A percentile compares a stretch with the other conserved stretches of the same genome.
Evolutionary conservation across 1,284 basidiomycete species (phyloP).

Genomic region (Cystobasidium slooffiae): DNA sequence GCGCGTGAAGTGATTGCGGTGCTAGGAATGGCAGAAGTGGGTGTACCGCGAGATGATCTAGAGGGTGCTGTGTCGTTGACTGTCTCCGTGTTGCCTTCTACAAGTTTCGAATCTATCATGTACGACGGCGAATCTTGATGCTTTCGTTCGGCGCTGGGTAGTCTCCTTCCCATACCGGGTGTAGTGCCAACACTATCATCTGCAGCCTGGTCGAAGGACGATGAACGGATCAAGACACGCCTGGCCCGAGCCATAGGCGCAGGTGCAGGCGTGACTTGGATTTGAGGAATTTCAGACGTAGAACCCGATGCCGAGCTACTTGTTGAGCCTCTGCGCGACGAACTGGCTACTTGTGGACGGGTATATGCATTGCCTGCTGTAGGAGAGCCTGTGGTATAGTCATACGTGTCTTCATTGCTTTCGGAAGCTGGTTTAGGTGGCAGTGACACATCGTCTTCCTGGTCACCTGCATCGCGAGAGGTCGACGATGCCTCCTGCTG

Average conservation of each 20-base stretch:
- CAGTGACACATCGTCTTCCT: not conserved
- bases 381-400: conserved; percentile 23
- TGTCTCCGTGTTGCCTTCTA: conserved; percentile 2
- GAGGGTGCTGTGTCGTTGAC: conserved; percentile 10
- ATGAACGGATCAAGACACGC: not conserved
- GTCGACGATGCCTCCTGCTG: not conserved
- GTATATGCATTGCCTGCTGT: not conserved
- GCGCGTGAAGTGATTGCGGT: conserved; percentile 15
- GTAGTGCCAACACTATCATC: conserved; percentile 23
- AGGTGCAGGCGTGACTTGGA: conserved; percentile 19
- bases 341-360: not conserved
- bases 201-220: not conserved
- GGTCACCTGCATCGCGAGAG: not conserved
- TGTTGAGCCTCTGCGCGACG: conserved; percentile 8
- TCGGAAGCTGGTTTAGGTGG: conserved; percentile 4
- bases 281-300: conserved; percentile 17
- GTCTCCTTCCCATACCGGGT: conserved; percentile 31
- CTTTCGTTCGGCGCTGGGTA: conserved; percentile 22
- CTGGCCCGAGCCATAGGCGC: conserved; percentile 16
- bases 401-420: conserved; percentile 5
- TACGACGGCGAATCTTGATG: not conserved
- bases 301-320: conserved; percentile 22
- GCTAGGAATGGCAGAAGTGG: not conserved
- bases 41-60: not conserved
- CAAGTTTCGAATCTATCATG: not conserved